Percentiles rank a stretch among this genome's conserved stretches.
These are phyloP conservation scores for Collybiopsis luxurians DNA, from an alignment of 768 basidiomycete species.

Conservation along the genomic window DNA sequence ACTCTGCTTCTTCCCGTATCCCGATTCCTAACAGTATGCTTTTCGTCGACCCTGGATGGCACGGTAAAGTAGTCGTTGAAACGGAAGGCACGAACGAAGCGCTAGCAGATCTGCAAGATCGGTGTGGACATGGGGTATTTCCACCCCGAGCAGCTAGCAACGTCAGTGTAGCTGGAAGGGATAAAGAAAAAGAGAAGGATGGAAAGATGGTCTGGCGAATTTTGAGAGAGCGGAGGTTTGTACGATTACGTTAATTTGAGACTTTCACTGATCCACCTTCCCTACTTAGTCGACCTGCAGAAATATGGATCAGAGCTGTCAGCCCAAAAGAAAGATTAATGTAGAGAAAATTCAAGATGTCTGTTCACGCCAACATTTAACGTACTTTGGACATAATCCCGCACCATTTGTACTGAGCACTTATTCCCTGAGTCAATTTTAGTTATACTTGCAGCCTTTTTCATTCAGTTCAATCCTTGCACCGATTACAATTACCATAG, in stretches of 20 bases:
- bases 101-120: slow-evolving; percentile 69
- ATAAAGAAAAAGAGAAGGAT: slow-evolving; percentile 34
- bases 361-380: too few relatives aligned
- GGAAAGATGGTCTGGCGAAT: slow-evolving; percentile 65
- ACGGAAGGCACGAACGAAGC: slow-evolving; percentile 87
- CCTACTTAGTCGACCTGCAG: slow-evolving; percentile 59
- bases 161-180: slow-evolving; percentile 10
- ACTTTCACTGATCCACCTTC: slow-evolving; percentile 28
- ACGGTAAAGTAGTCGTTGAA: slow-evolving; percentile 79
- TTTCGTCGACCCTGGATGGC: slow-evolving; percentile 77
- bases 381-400: too few relatives aligned
- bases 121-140: slow-evolving; percentile 68
- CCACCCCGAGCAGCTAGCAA: slow-evolving; percentile 50
- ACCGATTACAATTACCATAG: too few relatives aligned
- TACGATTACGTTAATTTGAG: slow-evolving; percentile 12
- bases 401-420: too few relatives aligned
- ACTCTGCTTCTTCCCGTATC: slow-evolving; percentile 30
- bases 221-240: slow-evolving; percentile 75
- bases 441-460: too few relatives aligned
- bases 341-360: slow-evolving; percentile 21
- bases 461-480: too few relatives aligned
- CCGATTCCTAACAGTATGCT: slow-evolving; percentile 57
- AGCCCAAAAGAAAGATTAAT: slow-evolving; percentile 62
- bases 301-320: slow-evolving; percentile 71
- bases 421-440: too few relatives aligned